phyloP scores from a whole-genome alignment of 495 filamentous ascomycete genomes.

The Podospora fimiseda region DNA sequence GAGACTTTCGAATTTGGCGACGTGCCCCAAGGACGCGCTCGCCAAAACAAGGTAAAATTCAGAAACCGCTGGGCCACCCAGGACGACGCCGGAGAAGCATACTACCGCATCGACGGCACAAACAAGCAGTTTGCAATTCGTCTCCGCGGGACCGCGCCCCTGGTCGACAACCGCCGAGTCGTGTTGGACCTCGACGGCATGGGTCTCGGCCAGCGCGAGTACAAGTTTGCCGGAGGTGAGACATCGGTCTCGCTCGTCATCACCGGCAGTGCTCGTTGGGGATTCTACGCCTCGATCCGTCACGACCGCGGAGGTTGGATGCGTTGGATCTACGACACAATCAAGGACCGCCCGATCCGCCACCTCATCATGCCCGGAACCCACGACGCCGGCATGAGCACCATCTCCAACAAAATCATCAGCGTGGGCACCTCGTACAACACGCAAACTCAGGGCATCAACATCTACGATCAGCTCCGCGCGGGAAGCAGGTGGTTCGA shows the following conservation, averaged over 20 bases:
- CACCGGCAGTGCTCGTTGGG: slow-evolving; percentile 23
- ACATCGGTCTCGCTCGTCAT: slow-evolving; percentile 21
- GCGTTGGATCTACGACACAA: slow-evolving; percentile 25
- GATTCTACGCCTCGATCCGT: slow-evolving; percentile 21
- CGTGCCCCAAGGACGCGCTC: slow-evolving; percentile 13
- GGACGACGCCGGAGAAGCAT: slow-evolving; percentile 27
- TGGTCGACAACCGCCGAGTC: slow-evolving; percentile 9
- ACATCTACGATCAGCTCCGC: slow-evolving; percentile 25
- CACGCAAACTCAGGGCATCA: slow-evolving; percentile 24
- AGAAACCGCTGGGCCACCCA: slow-evolving; percentile 3
- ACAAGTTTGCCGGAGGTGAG: slow-evolving; percentile 21
- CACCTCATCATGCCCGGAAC: slow-evolving; percentile 26
- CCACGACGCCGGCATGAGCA: slow-evolving; percentile 30
- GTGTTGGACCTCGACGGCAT: slow-evolving; percentile 20
- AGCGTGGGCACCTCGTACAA: slow-evolving; percentile 19
- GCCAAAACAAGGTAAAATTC: slow-evolving; percentile 24
- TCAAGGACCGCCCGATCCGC: slow-evolving; percentile 20
- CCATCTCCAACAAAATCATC: slow-evolving; percentile 15
- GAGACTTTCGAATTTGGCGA: slow-evolving; percentile 18
- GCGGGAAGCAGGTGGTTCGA: slow-evolving; percentile 28
- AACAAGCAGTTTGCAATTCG: slow-evolving; percentile 16
- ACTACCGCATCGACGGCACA: slow-evolving; percentile 23
- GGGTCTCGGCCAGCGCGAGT: slow-evolving; percentile 24
- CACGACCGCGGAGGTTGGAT: slow-evolving; percentile 28
- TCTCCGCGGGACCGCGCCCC: slow-evolving; percentile 10